Evolutionary conservation across 2,329 filamentous ascomycete species (phyloP).

Genomic region (Calonectria naviculata): DNA sequence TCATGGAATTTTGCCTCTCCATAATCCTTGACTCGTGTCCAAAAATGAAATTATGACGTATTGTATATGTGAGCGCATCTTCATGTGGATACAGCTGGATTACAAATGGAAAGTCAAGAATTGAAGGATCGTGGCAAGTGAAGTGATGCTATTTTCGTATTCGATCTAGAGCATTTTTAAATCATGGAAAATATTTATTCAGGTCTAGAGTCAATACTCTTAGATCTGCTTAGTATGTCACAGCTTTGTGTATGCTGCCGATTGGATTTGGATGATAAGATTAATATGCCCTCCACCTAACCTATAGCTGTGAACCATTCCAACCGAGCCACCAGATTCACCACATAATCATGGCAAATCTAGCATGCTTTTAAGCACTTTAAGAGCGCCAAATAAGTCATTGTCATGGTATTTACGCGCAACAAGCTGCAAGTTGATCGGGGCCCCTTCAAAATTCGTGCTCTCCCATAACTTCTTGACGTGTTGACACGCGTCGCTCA

Average conservation of each 20-base stretch:
- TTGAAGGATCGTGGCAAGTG: too few relatives aligned
- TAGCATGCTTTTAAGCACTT: slow-evolving; percentile 29
- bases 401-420: slow-evolving; percentile 48
- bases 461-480: slow-evolving; percentile 46
- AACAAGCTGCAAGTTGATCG: slow-evolving; percentile 47
- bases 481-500: slow-evolving; percentile 44
- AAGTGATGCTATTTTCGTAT: too few relatives aligned
- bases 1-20: neutral
- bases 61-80: too few relatives aligned
- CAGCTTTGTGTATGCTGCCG: neutral
- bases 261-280: too few relatives aligned
- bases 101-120: too few relatives aligned
- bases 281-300: neutral
- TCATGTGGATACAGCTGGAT: too few relatives aligned
- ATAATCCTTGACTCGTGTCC: neutral
- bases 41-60: neutral
- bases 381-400: slow-evolving; percentile 45
- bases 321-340: neutral
- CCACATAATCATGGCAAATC: neutral
- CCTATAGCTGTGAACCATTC: neutral
- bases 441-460: slow-evolving; percentile 46
- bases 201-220: too few relatives aligned
- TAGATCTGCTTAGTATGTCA: neutral
- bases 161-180: too few relatives aligned
- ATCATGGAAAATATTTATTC: too few relatives aligned